Evolutionary conservation across 306 rosid species (phyloP).

Genomic region (Trifolium subterraneum): DNA sequence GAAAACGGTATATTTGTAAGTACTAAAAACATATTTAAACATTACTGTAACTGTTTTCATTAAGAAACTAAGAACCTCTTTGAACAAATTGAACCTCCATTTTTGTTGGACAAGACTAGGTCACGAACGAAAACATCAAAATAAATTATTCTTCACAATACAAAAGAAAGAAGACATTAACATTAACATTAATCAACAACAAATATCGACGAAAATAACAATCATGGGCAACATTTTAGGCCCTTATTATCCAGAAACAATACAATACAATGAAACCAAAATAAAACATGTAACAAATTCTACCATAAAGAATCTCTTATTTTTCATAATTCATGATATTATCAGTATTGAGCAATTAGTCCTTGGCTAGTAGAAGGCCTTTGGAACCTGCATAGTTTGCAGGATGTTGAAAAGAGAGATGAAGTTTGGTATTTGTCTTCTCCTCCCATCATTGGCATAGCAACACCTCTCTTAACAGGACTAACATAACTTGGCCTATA

Average conservation of each 20-base stretch:
- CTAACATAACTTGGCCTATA: slow-evolving; percentile 70
- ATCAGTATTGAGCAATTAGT: slow-evolving; percentile 56
- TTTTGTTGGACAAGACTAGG: neutral
- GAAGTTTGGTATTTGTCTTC: slow-evolving; percentile 67
- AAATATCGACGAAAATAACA: slow-evolving; percentile 22
- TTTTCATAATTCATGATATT: slow-evolving; percentile 7
- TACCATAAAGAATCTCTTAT: slow-evolving; percentile 13
- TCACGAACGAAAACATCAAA: slow-evolving; percentile 6
- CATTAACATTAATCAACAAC: slow-evolving; percentile 3
- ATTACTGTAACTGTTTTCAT: neutral
- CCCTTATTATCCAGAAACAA: slow-evolving; percentile 50
- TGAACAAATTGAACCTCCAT: slow-evolving; percentile 4
- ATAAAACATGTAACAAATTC: slow-evolving; percentile 1
- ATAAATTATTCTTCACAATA: slow-evolving; percentile 10
- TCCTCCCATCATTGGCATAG: slow-evolving; percentile 85
- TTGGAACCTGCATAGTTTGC: slow-evolving; percentile 65
- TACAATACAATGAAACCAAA: slow-evolving; percentile 36
- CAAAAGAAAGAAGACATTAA: slow-evolving; percentile 5
- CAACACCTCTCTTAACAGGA: slow-evolving; percentile 74
- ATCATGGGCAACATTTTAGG: slow-evolving; percentile 48
- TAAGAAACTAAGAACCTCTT: neutral
- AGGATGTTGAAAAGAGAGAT: slow-evolving; percentile 57
- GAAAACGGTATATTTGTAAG: too few species aligned
- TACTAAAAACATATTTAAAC: too few species aligned
- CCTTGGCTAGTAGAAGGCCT: slow-evolving; percentile 47